Base-by-base conservation (phyloP, 768 basidiomycete genomes). In the Lactarius sp. region DNA sequence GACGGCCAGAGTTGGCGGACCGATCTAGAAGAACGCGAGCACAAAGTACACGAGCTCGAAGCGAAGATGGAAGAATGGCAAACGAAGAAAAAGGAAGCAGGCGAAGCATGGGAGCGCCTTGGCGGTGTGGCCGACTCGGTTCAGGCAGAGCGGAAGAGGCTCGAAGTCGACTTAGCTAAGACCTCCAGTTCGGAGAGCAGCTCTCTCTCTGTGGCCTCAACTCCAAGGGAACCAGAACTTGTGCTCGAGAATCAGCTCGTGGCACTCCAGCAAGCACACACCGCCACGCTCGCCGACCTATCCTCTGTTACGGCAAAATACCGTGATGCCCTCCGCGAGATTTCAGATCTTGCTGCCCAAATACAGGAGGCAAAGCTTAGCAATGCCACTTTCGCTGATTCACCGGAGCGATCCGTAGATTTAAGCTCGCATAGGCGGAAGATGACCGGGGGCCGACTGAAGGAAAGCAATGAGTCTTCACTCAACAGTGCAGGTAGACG, bases 271-370 rank as follows among this genome's bases (percentile, higher is more conserved):
- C 83, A 91, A 71, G 90, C 87, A 3, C 90, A 94, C 69, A 84
- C 84, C 10, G 86, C 87, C 47, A 92, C 91, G 0, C 80, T 95
- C 22, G 78, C 84, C 8, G 92, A 95, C 68, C 80, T 95, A 42
- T 85, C 92, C 7, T 79, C 84, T 1, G 82, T 97, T 41, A 85
- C 88, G 1, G 75, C 77, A 59, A 95, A 95, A 74, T 98, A 95
- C 71, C 86, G 86, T 36, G 90, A 96, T 64, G 91, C 95, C 18
- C 80, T 98, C 36, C 83, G 84, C 54, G 92, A 96, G 74, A 96
- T 99, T 62, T 89, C 90, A n/a, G 93, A 95, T 69, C 83, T 99
- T 46, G 87, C 88, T 18, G 82, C 86, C n/a, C 93, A 97, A 73
- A 86, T 96, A 37, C 85, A 94, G 70, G 95, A 96, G 72, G 82